phyloP scores from a whole-genome alignment of 495 filamentous ascomycete species.

The Parathielavia hyrcaniae region DNA sequence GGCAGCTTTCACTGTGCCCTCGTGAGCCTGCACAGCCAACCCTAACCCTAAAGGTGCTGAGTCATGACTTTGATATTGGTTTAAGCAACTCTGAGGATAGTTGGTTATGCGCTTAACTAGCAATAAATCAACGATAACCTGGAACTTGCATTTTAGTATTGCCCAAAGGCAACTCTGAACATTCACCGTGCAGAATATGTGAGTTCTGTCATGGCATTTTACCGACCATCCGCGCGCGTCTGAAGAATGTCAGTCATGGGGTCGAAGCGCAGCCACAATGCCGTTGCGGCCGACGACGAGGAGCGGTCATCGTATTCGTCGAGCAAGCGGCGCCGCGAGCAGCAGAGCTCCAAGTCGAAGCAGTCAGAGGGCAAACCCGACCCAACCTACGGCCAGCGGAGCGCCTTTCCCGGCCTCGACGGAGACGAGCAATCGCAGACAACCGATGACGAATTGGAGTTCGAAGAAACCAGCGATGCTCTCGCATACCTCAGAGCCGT shows the following conservation, averaged over 20 bases:
- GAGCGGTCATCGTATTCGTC: conserved; percentile 19
- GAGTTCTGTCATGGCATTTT: too few relatives aligned
- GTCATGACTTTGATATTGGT: too few relatives aligned
- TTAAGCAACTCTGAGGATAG: too few relatives aligned
- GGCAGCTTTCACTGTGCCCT: conserved; percentile 1
- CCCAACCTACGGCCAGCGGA: conserved; percentile 65
- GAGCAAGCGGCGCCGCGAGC: conserved; percentile 30
- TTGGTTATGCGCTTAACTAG: too few relatives aligned
- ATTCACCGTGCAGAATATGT: too few relatives aligned
- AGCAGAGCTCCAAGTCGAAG: conserved; percentile 18
- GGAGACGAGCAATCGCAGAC: conserved; percentile 33
- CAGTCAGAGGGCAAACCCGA: conserved; percentile 42
- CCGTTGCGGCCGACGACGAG: conserved; percentile 8
- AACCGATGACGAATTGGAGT: conserved; percentile 47
- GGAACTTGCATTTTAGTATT: too few relatives aligned
- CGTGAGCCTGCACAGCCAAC: not conserved
- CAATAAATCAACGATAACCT: too few relatives aligned
- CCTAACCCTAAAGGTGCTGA: conserved; percentile 7
- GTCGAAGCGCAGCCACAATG: conserved; percentile 27
- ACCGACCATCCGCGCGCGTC: not conserved
- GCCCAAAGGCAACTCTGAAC: not conserved
- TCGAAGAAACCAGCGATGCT: conserved; percentile 56
- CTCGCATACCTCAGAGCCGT: conserved; percentile 74
- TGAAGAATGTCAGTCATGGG: conserved; percentile 20
- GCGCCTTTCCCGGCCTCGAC: conserved; percentile 71